A percentile compares a stretch with the other conserved stretches of the same genome.
Conservation (phyloP, 176 grass and related monocot species). For the Bonia amplexicaulis region DNA sequence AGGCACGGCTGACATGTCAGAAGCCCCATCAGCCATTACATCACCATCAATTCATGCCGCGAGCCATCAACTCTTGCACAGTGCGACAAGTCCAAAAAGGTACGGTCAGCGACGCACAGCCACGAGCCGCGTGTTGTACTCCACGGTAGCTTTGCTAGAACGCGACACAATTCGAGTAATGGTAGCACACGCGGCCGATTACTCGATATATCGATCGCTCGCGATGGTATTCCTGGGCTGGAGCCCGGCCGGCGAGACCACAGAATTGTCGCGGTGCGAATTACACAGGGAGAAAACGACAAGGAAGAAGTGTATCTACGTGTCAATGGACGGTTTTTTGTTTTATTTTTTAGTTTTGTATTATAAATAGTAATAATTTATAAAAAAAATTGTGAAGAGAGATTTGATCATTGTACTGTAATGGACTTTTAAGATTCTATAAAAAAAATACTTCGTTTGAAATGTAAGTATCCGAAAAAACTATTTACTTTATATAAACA, state of each 20-base stretch:
- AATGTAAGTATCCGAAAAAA: too few species aligned
- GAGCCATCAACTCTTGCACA: not conserved
- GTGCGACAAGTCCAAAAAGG: not conserved
- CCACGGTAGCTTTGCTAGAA: not conserved
- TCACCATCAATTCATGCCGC: constrained; percentile 7
- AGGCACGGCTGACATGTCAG: not conserved
- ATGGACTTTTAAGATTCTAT: too few species aligned
- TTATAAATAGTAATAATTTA: too few species aligned
- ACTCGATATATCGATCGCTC: too few species aligned
- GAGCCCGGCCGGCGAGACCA: not conserved
- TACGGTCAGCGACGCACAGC: not conserved
- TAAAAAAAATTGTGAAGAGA: too few species aligned
- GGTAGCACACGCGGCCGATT: not conserved
- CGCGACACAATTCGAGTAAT: not conserved
- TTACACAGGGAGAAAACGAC: not conserved
- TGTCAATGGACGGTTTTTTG: not conserved
- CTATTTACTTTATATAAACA: too few species aligned
- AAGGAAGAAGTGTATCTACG: not conserved
- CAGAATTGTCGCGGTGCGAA: not conserved
- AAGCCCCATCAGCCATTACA: not conserved
- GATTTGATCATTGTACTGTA: too few species aligned
- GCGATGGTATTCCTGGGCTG: too few species aligned
- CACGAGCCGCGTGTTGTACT: not conserved
- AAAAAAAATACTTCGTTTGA: too few species aligned
- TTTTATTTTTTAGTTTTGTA: too few species aligned